A percentile compares a stretch with the other conserved stretches of the same genome.
phyloP scores from a whole-genome alignment of 345 rosid species.

The Aurinia saxatilis region DNA sequence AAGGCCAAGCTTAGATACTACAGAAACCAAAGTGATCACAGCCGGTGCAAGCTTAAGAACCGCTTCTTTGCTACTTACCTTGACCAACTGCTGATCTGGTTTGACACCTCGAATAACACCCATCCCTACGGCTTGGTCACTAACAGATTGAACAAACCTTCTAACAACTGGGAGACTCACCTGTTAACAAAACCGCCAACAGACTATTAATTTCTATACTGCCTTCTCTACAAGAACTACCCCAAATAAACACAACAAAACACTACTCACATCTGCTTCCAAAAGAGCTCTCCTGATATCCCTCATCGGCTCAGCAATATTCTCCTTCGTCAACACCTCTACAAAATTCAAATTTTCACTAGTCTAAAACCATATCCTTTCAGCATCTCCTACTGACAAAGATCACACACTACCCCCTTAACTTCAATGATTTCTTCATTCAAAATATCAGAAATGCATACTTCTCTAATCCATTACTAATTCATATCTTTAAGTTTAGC shows the following conservation, averaged over 20 bases:
- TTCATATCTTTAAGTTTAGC: too few species aligned
- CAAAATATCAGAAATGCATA: too few species aligned
- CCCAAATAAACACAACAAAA: neutral
- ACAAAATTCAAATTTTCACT: slow-evolving; percentile 25
- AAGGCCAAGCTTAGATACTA: neutral
- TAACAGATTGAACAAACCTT: slow-evolving; percentile 85
- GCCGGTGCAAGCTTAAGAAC: neutral
- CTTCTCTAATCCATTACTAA: too few species aligned
- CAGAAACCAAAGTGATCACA: neutral
- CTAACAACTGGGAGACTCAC: slow-evolving; percentile 97
- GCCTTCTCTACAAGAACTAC: neutral
- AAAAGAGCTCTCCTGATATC: slow-evolving; percentile 95
- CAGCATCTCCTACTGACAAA: neutral
- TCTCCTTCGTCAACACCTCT: slow-evolving; percentile 94
- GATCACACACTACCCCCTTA: too few species aligned
- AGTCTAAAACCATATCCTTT: neutral
- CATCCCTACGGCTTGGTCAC: slow-evolving; percentile 86
- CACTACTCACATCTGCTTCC: slow-evolving; percentile 91
- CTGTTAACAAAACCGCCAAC: slow-evolving; percentile 37
- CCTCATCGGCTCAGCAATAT: slow-evolving; percentile 91
- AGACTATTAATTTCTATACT: neutral
- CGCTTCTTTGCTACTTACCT: slow-evolving; percentile 35
- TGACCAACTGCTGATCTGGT: slow-evolving; percentile 96
- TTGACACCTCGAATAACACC: slow-evolving; percentile 82
- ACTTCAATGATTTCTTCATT: too few species aligned